phyloP scores from a whole-genome alignment of 1,284 basidiomycete species.

The Puccinia polysora region DNA sequence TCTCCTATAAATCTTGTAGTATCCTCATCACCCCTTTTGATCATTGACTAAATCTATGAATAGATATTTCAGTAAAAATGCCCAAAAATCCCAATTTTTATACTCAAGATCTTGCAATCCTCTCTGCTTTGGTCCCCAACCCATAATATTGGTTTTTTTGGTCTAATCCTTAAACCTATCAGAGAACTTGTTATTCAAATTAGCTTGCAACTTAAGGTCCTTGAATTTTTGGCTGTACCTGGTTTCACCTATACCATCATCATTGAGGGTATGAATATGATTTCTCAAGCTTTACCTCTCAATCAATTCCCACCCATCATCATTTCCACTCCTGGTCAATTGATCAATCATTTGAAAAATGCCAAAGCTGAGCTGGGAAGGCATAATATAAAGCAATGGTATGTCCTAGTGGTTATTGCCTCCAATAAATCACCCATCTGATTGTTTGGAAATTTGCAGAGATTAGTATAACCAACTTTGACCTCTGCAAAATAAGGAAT shows the following conservation, averaged over 20 bases:
- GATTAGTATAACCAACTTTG: neutral
- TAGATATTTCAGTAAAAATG: too few relatives aligned
- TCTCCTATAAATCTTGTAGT: too few relatives aligned
- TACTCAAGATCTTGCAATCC: conserved; percentile 89
- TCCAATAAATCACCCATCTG: neutral
- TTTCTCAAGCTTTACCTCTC: conserved; percentile 83
- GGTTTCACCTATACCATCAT: conserved; percentile 70
- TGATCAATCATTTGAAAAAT: conserved; percentile 83
- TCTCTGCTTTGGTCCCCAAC: conserved; percentile 74
- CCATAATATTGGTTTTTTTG: conserved; percentile 92
- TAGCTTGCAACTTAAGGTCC: conserved; percentile 86
- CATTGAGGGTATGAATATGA: conserved; percentile 98
- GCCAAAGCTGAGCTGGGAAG: conserved; percentile 62
- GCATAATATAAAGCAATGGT: conserved; percentile 78
- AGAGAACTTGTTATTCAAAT: conserved; percentile 95
- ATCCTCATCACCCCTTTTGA: too few relatives aligned
- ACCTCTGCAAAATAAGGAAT: neutral
- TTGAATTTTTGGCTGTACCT: conserved; percentile 74
- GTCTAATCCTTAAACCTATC: conserved; percentile 88
- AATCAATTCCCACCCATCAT: conserved; percentile 82
- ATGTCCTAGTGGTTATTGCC: conserved; percentile 66
- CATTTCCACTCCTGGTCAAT: conserved; percentile 89
- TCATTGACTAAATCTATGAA: too few relatives aligned
- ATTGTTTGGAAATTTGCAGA: neutral
- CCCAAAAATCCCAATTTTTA: too few relatives aligned